Percentiles rank a stretch among this genome's conserved stretches.
Evolutionary conservation across 352 stramenopile genomes (phyloP).

Genomic region (Phytophthora meadii): DNA sequence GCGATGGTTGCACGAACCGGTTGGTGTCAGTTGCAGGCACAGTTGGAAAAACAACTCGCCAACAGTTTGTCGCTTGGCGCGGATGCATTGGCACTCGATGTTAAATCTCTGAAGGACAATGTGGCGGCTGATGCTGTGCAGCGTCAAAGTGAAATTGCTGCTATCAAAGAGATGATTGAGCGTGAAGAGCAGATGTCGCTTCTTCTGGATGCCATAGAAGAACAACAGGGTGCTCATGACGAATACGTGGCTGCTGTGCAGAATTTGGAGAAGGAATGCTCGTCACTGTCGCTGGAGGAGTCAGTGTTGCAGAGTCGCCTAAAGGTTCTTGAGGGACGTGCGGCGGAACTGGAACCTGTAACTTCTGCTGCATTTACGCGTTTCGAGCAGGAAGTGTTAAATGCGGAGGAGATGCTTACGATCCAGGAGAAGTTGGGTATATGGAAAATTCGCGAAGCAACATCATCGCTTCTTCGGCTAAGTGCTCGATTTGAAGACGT

Average conservation of each 20-base stretch:
- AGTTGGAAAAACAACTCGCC: slow-evolving; percentile 62
- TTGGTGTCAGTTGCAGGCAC: slow-evolving; percentile 64
- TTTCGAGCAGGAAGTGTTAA: slow-evolving; percentile 52
- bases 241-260: slow-evolving; percentile 70
- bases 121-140: slow-evolving; percentile 47
- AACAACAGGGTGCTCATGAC: slow-evolving; percentile 70
- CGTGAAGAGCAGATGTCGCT: slow-evolving; percentile 73
- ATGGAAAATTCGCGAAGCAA: slow-evolving; percentile 60
- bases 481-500: slow-evolving; percentile 59
- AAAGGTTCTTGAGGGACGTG: slow-evolving; percentile 59
- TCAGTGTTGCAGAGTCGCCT: slow-evolving; percentile 70
- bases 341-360: slow-evolving; percentile 54
- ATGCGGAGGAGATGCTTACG: slow-evolving; percentile 54
- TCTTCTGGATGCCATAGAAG: slow-evolving; percentile 80
- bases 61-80: slow-evolving; percentile 45
- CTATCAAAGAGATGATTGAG: slow-evolving; percentile 75
- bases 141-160: slow-evolving; percentile 57
- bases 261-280: slow-evolving; percentile 63
- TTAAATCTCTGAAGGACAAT: slow-evolving; percentile 47
- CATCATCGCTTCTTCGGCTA: slow-evolving; percentile 49
- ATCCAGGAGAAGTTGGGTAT: slow-evolving; percentile 62
- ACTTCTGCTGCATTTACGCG: slow-evolving; percentile 33
- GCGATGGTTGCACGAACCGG: slow-evolving; percentile 58
- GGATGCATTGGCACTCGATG: slow-evolving; percentile 51
- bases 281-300: slow-evolving; percentile 68